Evolutionary conservation across 768 basidiomycete species (phyloP).

Genomic region (Coprinopsis sp.): DNA sequence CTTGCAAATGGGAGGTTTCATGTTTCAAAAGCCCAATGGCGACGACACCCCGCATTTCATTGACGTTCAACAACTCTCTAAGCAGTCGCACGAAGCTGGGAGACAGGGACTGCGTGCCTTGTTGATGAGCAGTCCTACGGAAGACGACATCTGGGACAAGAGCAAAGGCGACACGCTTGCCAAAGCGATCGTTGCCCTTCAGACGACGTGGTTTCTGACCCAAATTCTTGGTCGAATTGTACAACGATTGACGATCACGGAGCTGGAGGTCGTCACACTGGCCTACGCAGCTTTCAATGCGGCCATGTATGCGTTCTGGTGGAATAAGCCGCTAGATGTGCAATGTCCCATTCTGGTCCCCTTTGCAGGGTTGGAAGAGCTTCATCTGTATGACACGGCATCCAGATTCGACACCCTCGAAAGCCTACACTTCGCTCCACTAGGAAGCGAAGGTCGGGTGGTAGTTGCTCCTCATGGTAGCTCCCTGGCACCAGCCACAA

Average conservation of each 20-base stretch:
- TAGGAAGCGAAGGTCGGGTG: no score
- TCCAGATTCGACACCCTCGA: no score
- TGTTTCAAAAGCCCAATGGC: background rate
- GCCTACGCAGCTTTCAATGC: conserved; percentile 25
- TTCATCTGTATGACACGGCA: no score
- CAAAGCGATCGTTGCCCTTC: conserved; percentile 24
- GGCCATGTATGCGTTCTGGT: conserved; percentile 28
- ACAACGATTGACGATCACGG: conserved; percentile 20
- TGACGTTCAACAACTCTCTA: background rate
- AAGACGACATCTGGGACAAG: background rate
- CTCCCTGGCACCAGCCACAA: no score
- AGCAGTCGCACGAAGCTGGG: background rate
- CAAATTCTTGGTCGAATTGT: conserved; percentile 20
- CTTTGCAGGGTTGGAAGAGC: no score
- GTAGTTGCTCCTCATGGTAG: no score
- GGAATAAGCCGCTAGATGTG: conserved; percentile 31
- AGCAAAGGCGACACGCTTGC: conserved; percentile 24
- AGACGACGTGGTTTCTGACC: conserved; percentile 28
- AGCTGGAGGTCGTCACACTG: conserved; percentile 31
- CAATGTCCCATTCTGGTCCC: conserved; percentile 13
- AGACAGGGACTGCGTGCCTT: background rate
- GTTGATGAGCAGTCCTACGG: background rate
- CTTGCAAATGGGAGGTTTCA: background rate
- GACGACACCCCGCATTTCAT: background rate
- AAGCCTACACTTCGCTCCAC: no score